These are phyloP conservation scores for Chaetomium fimeti DNA, from an alignment of 495 filamentous ascomycete species.

Conservation along the genomic window DNA sequence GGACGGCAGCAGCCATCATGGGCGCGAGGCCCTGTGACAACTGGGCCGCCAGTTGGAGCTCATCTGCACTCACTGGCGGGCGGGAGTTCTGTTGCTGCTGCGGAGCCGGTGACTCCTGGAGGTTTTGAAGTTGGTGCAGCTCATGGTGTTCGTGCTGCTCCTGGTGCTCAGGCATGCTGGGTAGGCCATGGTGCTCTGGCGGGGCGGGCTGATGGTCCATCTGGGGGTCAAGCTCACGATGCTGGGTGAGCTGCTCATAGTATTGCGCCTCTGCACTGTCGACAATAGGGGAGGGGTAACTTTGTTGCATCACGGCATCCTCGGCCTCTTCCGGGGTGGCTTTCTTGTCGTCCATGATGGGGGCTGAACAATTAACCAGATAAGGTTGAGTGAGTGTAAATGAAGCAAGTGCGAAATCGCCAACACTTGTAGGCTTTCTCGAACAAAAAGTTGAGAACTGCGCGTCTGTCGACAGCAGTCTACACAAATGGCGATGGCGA, in stretches of 20 bases:
- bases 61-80: slow-evolving; percentile 43
- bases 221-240: slow-evolving; percentile 27
- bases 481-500: not conserved
- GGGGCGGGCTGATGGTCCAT: slow-evolving; percentile 25
- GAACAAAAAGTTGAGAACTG: not conserved
- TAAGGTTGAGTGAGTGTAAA: not conserved
- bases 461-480: not conserved
- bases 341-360: slow-evolving; percentile 33
- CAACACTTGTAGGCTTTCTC: not conserved
- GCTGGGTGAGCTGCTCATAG: slow-evolving; percentile 31
- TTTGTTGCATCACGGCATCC: slow-evolving; percentile 31
- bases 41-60: slow-evolving; percentile 54
- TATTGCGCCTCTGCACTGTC: slow-evolving; percentile 32
- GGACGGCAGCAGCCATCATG: slow-evolving; percentile 33
- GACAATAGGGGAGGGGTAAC: slow-evolving; percentile 33
- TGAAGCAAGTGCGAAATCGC: not conserved
- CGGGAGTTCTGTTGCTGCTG: slow-evolving; percentile 37
- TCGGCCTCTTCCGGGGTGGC: slow-evolving; percentile 23
- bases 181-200: slow-evolving; percentile 25
- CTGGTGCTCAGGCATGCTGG: slow-evolving; percentile 25
- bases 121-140: slow-evolving; percentile 33
- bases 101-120: slow-evolving; percentile 33
- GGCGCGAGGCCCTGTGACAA: slow-evolving; percentile 47
- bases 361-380: too few relatives aligned
- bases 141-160: slow-evolving; percentile 29